These are phyloP conservation scores for Ganoderma leucocontextum DNA, from an alignment of 1,284 basidiomycete genomes.

Conservation along the genomic window DNA sequence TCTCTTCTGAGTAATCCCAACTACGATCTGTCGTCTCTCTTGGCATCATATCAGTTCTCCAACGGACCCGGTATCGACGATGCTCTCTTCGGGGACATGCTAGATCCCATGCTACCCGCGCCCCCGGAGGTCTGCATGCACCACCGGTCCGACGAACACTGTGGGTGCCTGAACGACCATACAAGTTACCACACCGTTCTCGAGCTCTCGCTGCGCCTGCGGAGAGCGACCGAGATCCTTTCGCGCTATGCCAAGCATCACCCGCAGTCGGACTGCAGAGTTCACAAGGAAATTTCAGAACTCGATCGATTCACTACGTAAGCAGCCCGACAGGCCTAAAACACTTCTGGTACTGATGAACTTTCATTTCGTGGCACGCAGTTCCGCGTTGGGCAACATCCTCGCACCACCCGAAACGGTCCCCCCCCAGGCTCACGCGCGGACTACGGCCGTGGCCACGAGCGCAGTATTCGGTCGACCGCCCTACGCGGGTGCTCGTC, in stretches of 20 bases:
- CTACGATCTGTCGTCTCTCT: conserved; percentile 39
- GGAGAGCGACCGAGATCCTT: conserved; percentile 65
- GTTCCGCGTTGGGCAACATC: conserved; percentile 49
- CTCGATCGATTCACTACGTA: conserved; percentile 66
- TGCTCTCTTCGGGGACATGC: conserved; percentile 36
- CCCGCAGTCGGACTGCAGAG: conserved; percentile 53
- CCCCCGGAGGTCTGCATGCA: conserved; percentile 28
- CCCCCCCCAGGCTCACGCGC: conserved; percentile 19
- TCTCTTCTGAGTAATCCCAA: conserved; percentile 28
- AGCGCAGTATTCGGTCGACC: conserved; percentile 25
- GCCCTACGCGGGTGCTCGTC: conserved; percentile 15
- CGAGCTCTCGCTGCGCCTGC: conserved; percentile 67
- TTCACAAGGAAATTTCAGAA: conserved; percentile 62
- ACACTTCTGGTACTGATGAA: conserved; percentile 24
- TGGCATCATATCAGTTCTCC: conserved; percentile 35
- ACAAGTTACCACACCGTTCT: conserved; percentile 63
- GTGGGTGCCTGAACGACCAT: conserved; percentile 64
- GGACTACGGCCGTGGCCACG: conserved; percentile 20
- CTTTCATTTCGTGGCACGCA: conserved; percentile 27
- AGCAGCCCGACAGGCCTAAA: conserved; percentile 35
- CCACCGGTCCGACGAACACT: conserved; percentile 48
- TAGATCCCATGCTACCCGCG: conserved; percentile 36
- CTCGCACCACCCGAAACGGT: conserved; percentile 33
- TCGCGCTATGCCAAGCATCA: conserved; percentile 58
- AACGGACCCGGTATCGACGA: conserved; percentile 31